Evolutionary conservation across 2,329 filamentous ascomycete genomes (phyloP).

Genomic region (Canariomyces notabilis): DNA sequence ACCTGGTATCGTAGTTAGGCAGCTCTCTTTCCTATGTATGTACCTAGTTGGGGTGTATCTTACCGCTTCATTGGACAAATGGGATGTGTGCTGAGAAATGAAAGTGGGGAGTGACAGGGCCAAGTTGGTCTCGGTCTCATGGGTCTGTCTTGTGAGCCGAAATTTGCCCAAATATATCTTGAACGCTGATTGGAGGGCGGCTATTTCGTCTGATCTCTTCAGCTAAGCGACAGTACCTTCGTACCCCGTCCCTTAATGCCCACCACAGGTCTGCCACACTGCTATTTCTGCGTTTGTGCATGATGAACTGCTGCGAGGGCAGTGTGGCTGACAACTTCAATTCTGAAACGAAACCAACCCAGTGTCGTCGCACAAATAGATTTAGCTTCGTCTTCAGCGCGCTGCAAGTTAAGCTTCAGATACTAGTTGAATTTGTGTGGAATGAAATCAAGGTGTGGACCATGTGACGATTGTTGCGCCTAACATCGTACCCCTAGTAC

Average conservation of each 20-base stretch:
- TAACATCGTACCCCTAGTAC: too few relatives aligned
- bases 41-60: too few relatives aligned
- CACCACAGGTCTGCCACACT: too few relatives aligned
- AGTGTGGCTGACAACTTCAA: neutral
- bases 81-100: too few relatives aligned
- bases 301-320: neutral
- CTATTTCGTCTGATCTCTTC: neutral
- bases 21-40: too few relatives aligned
- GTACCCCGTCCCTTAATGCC: too few relatives aligned
- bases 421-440: too few relatives aligned
- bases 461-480: neutral
- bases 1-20: too few relatives aligned
- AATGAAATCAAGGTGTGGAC: neutral
- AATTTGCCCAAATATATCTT: constrained; percentile 15
- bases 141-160: too few relatives aligned
- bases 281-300: neutral
- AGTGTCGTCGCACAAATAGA: neutral
- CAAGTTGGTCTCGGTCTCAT: too few relatives aligned
- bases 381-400: neutral
- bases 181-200: constrained; percentile 11
- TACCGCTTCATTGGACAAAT: too few relatives aligned
- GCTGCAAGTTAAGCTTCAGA: neutral
- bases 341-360: neutral
- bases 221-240: neutral
- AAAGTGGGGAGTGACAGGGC: too few relatives aligned